phyloP scores from a whole-genome alignment of 2,329 filamentous ascomycete species.

The Fusarium compactum region DNA sequence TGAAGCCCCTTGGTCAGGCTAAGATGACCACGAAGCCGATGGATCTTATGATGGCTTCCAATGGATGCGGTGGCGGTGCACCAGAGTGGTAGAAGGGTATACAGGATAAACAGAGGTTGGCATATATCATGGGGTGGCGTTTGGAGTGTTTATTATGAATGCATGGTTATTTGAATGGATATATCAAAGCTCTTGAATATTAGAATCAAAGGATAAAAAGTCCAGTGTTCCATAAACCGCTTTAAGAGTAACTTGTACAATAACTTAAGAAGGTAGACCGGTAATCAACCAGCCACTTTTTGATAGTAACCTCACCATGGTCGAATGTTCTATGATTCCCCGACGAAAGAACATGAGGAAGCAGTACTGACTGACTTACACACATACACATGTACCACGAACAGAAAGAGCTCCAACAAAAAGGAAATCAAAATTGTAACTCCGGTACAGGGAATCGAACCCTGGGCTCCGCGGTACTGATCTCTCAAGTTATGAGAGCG shows the following conservation, averaged over 20 bases:
- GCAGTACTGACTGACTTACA: too few relatives aligned
- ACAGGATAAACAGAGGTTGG: neutral
- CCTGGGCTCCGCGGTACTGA: constrained; percentile 44
- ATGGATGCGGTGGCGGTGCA: constrained; percentile 56
- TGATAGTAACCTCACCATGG: neutral
- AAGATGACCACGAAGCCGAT: constrained; percentile 53
- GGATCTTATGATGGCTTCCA: constrained; percentile 54
- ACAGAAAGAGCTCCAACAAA: neutral
- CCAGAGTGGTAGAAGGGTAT: constrained; percentile 59
- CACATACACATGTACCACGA: too few relatives aligned
- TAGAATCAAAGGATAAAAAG: neutral
- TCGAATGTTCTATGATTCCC: neutral
- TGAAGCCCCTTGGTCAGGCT: constrained; percentile 50
- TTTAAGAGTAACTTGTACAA: neutral
- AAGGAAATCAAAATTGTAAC: neutral
- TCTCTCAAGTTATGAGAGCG: constrained; percentile 49
- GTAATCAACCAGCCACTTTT: neutral
- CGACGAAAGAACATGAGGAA: neutral
- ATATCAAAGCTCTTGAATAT: neutral
- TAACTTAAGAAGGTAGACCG: neutral
- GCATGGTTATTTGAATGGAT: neutral
- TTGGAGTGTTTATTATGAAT: neutral
- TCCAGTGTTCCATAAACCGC: neutral
- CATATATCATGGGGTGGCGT: constrained; percentile 22
- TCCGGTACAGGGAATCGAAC: constrained; percentile 49